Base-by-base conservation (phyloP, 1,284 basidiomycete genomes). In the Xanthoconium separans region DNA sequence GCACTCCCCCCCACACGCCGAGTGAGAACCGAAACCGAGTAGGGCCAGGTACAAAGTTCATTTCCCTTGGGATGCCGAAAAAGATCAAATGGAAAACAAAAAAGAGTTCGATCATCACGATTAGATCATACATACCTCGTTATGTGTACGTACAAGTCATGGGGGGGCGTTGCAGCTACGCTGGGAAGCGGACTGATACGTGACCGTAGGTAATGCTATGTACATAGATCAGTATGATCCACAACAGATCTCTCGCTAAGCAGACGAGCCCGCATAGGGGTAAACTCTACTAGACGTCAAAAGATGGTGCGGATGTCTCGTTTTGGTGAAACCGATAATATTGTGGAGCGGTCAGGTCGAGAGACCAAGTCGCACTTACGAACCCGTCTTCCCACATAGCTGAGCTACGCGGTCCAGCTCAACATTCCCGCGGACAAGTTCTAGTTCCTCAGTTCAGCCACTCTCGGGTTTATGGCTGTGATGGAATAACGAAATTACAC, bases 391-490 rank as follows among this genome's bases (percentile, higher is more conserved):
- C 60, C 62, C 65, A 66, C 65, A 62, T 54, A 8, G 49, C 64
- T 65, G 59, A 65, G 54, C 57, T 64, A 62, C 53, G 54, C 52
- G 36, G 51, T 34, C 30, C 44, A 30, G n/a, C 18, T 33, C 33
- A 9, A 15, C 34, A 51, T 66, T 55, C 50, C 63, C 64, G 66
- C 66, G 64, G 66, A 65, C 46, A 61, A 52, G 43, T 10, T 45
- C 45, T n/a, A 51, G 48, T 18, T 34, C 51, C 36, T 31, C 52
- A 20, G 48, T 41, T 42, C 31, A 46, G 16, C 45, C 49, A 43
- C 44, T 37, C 51, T 37, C 33, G 4, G n/a, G 36, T n/a, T 68
- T 56, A 63, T 45, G 45, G 31, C 39, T 24, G 27, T 67, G 60
- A 64, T 43, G 51, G 46, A 52, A 60, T 64, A 39, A 62, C 57